Evolutionary conservation across 2,329 filamentous ascomycete species (phyloP).

Genomic region (Neocatenulostroma microsporum): DNA sequence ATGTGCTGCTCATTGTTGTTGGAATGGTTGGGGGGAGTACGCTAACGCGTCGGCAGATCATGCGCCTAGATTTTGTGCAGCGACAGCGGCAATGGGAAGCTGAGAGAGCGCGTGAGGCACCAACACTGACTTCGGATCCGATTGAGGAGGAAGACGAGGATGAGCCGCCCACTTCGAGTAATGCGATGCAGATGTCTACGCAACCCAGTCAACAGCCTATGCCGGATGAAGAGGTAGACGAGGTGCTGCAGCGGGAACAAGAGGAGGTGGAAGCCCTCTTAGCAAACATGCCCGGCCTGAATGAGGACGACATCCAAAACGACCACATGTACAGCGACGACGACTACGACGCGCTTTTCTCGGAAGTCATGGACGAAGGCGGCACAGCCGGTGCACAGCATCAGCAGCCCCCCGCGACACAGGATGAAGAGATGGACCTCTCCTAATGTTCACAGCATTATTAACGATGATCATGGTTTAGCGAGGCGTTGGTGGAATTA

Average conservation of each 20-base stretch:
- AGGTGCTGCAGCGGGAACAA: constrained; percentile 36
- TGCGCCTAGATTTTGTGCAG: constrained; percentile 39
- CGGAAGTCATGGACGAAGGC: constrained; percentile 53
- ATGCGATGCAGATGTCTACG: constrained; percentile 13
- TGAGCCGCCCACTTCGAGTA: constrained; percentile 9
- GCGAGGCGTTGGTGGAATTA: too few species aligned
- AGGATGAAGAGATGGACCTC: constrained; percentile 10
- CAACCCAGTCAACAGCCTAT: constrained; percentile 12
- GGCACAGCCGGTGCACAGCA: too few species aligned
- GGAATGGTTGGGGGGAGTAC: not conserved
- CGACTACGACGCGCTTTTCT: constrained; percentile 57
- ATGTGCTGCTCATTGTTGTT: too few species aligned
- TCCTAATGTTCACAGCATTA: too few species aligned
- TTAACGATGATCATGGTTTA: too few species aligned
- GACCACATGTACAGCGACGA: too few species aligned
- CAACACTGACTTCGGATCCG: constrained; percentile 14
- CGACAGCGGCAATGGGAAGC: constrained; percentile 39
- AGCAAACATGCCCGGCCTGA: constrained; percentile 40
- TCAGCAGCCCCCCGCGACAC: too few species aligned
- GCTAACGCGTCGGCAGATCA: constrained; percentile 31
- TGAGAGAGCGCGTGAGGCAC: constrained; percentile 36
- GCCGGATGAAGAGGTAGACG: constrained; percentile 32
- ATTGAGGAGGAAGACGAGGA: constrained; percentile 24
- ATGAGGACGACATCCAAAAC: too few species aligned
- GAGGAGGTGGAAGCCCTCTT: constrained; percentile 40